Conservation (phyloP, 2,329 filamentous ascomycete genomes). For the Colletotrichum eleusines region DNA sequence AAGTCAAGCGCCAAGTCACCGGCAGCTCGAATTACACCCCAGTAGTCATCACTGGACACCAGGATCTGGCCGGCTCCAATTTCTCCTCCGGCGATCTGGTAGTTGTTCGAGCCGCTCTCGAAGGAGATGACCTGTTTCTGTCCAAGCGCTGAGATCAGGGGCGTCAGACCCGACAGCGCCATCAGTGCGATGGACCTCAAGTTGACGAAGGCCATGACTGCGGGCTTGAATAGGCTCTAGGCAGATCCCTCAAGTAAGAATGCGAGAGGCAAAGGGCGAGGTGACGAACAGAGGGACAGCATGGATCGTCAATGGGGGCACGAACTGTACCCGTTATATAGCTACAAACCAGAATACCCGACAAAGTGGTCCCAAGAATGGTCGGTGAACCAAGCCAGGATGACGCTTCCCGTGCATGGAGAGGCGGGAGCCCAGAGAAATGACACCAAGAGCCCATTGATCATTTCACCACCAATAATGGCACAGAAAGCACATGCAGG, state of each 20-base stretch:
- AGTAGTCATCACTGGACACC: constrained; percentile 71
- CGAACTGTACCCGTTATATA: constrained; percentile 23
- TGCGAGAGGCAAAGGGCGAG: not conserved
- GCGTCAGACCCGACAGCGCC: constrained; percentile 43
- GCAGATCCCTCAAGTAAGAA: not conserved
- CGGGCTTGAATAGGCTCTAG: not conserved
- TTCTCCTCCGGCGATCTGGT: constrained; percentile 54
- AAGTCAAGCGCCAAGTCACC: constrained; percentile 77
- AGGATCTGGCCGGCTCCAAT: constrained; percentile 61
- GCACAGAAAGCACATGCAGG: constrained; percentile 11
- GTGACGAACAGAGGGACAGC: not conserved
- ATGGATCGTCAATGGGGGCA: not conserved
- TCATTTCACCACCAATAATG: constrained; percentile 20
- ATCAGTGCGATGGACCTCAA: constrained; percentile 41
- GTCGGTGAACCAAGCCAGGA: constrained; percentile 28
- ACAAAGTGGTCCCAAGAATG: constrained; percentile 26
- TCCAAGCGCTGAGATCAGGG: constrained; percentile 55
- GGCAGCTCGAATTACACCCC: constrained; percentile 76
- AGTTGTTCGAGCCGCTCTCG: constrained; percentile 43
- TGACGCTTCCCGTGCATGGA: constrained; percentile 29
- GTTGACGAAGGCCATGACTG: constrained; percentile 10
- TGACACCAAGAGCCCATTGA: constrained; percentile 17
- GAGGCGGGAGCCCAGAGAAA: constrained; percentile 16
- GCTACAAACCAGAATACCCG: not conserved
- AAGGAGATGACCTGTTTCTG: constrained; percentile 63